Conservation (phyloP, 2,329 filamentous ascomycete species). For the Hyphodiscus sp. region DNA sequence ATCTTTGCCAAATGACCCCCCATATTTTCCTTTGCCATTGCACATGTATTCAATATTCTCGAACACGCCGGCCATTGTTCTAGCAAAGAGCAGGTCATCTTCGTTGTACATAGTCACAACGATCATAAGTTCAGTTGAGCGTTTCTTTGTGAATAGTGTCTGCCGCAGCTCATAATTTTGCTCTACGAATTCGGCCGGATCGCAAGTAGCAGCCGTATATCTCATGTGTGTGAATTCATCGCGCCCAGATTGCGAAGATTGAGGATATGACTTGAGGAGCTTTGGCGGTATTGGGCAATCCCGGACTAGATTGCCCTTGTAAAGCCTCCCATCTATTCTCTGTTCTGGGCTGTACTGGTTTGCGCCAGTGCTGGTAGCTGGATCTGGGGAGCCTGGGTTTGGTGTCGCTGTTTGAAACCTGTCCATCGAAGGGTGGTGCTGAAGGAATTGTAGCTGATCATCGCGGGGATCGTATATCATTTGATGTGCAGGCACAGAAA, state of each 20-base stretch:
- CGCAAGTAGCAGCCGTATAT: conserved; percentile 91
- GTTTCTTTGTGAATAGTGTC: conserved; percentile 82
- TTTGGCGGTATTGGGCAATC: conserved; percentile 92
- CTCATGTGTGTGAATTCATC: conserved; percentile 90
- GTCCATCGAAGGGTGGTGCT: not conserved
- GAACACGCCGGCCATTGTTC: conserved; percentile 94
- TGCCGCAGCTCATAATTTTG: conserved; percentile 89
- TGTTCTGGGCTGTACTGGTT: not conserved
- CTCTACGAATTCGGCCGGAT: conserved; percentile 80
- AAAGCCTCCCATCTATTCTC: conserved; percentile 75
- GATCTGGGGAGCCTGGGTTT: not conserved
- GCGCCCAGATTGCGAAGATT: conserved; percentile 55
- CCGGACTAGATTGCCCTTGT: conserved; percentile 92
- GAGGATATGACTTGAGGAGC: conserved; percentile 53
- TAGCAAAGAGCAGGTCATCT: conserved; percentile 89
- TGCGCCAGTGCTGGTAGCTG: not conserved
- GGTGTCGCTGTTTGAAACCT: not conserved
- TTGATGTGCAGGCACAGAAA: not conserved
- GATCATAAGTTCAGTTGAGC: conserved; percentile 93
- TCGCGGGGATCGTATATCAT: not conserved
- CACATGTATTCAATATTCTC: conserved; percentile 99
- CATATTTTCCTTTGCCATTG: conserved; percentile 63
- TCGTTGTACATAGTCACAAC: conserved; percentile 99
- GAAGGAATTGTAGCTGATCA: not conserved
- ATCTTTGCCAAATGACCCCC: conserved; percentile 97